Evolutionary conservation across 352 stramenopile genomes (phyloP).

Genomic region (Phytopythium helicoides): DNA sequence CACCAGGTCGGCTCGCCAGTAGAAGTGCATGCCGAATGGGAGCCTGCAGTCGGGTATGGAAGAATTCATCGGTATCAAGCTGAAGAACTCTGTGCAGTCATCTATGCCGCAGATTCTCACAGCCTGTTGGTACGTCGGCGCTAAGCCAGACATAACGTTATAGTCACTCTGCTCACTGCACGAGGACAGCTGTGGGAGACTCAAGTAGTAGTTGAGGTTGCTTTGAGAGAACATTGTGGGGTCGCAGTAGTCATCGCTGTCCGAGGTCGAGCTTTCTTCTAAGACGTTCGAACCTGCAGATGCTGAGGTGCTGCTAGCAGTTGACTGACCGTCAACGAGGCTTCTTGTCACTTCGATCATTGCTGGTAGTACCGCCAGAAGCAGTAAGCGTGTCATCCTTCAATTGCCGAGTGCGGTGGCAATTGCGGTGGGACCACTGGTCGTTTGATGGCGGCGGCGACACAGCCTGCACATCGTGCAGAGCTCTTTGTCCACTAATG

Average conservation of each 20-base stretch:
- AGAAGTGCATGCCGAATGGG: background rate
- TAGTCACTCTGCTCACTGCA: background rate
- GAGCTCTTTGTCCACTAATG: too few relatives aligned
- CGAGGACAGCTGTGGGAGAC: background rate
- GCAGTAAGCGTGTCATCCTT: too few relatives aligned
- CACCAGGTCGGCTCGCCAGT: background rate
- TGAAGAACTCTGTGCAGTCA: background rate
- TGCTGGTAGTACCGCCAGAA: too few relatives aligned
- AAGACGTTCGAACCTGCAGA: background rate
- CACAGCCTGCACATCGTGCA: background rate
- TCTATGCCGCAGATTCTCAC: background rate
- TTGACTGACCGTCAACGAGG: conserved; percentile 11
- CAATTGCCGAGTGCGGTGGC: too few relatives aligned
- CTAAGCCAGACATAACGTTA: conserved; percentile 1
- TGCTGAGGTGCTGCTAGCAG: background rate
- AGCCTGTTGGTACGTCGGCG: background rate
- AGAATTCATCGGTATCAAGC: background rate
- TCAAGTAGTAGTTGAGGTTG: background rate
- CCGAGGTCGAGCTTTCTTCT: background rate
- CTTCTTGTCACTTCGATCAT: too few relatives aligned
- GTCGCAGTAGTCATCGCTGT: background rate
- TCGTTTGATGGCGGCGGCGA: background rate
- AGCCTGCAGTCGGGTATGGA: background rate
- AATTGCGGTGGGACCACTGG: too few relatives aligned
- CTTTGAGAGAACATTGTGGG: too few relatives aligned